Evolutionary conservation across 805 yeast genomes (phyloP).

Genomic region (Sporopachydermia quercuum): DNA sequence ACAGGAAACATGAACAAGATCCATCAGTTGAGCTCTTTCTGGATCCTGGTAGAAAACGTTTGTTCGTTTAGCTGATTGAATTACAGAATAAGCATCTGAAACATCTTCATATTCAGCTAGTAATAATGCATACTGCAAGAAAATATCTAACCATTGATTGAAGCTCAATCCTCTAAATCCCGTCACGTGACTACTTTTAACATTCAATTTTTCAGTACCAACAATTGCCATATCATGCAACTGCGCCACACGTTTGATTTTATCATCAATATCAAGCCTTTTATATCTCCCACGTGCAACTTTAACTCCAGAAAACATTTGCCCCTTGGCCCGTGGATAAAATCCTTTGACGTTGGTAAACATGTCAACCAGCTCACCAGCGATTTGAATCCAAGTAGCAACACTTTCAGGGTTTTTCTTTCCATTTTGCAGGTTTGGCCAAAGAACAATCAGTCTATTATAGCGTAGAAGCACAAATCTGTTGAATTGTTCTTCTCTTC

Average conservation of each 20-base stretch:
- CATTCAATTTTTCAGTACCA: constrained; percentile 16
- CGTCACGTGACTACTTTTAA: constrained; percentile 12
- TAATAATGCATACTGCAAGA: constrained; percentile 63
- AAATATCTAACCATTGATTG: constrained; percentile 74
- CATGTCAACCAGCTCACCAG: constrained; percentile 69
- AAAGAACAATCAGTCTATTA: constrained; percentile 37
- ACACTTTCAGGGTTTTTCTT: constrained; percentile 45
- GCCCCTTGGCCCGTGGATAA: constrained; percentile 62
- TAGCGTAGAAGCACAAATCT: constrained; percentile 41
- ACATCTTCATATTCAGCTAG: constrained; percentile 43
- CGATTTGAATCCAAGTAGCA: constrained; percentile 70
- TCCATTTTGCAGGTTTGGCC: constrained; percentile 23
- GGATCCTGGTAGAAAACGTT: constrained; percentile 65
- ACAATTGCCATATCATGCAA: constrained; percentile 25
- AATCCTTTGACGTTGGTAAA: constrained; percentile 67
- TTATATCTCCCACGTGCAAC: constrained; percentile 45
- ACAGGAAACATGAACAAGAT: constrained; percentile 54
- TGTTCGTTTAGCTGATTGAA: constrained; percentile 62
- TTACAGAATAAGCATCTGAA: constrained; percentile 51
- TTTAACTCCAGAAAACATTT: constrained; percentile 49
- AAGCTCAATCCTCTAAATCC: constrained; percentile 65
- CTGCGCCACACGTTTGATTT: constrained; percentile 47
- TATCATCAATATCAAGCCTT: constrained; percentile 55
- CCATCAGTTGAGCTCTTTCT: constrained; percentile 41
- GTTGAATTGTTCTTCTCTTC: constrained; percentile 42